Percentiles rank a stretch among this genome's conserved stretches.
phyloP scores from a whole-genome alignment of 352 stramenopile species.

The Phytophthora citricola region DNA sequence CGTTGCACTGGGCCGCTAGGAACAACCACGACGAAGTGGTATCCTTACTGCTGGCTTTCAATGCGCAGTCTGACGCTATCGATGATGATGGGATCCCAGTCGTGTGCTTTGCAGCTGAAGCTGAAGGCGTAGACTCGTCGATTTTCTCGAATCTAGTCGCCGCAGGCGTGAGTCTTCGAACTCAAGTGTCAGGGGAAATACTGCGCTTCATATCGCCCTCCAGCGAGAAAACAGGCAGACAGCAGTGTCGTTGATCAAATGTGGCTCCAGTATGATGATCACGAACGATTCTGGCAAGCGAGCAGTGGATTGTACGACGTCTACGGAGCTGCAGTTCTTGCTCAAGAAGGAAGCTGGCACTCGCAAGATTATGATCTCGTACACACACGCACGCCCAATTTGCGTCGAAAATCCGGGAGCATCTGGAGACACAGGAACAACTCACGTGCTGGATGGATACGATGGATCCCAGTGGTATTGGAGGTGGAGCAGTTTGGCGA shows the following conservation, averaged over 20 bases:
- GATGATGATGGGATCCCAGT: slow-evolving; percentile 61
- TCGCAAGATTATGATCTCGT: slow-evolving; percentile 86
- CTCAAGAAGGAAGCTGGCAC: slow-evolving; percentile 78
- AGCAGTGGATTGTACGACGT: slow-evolving; percentile 83
- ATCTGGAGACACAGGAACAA: slow-evolving; percentile 60
- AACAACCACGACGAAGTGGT: slow-evolving; percentile 71
- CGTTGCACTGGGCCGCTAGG: slow-evolving; percentile 78
- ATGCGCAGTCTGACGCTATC: slow-evolving; percentile 47
- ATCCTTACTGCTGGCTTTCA: slow-evolving; percentile 50
- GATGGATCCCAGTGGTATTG: slow-evolving; percentile 83
- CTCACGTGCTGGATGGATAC: slow-evolving; percentile 87
- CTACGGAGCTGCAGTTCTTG: slow-evolving; percentile 75
- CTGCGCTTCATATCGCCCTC: slow-evolving; percentile 76
- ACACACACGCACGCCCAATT: slow-evolving; percentile 77
- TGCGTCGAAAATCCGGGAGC: slow-evolving; percentile 65
- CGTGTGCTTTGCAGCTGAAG: slow-evolving; percentile 71
- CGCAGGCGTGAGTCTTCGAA: slow-evolving; percentile 50
- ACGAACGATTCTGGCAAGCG: slow-evolving; percentile 69
- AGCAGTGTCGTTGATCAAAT: slow-evolving; percentile 72
- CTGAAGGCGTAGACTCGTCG: slow-evolving; percentile 54
- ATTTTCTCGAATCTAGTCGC: slow-evolving; percentile 57
- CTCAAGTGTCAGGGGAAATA: slow-evolving; percentile 62
- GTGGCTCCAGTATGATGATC: slow-evolving; percentile 72
- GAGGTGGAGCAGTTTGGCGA: slow-evolving; percentile 78
- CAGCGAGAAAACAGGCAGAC: slow-evolving; percentile 74